Evolutionary conservation across 306 rosid genomes (phyloP).

Genomic region (Pyrus betulifolia): DNA sequence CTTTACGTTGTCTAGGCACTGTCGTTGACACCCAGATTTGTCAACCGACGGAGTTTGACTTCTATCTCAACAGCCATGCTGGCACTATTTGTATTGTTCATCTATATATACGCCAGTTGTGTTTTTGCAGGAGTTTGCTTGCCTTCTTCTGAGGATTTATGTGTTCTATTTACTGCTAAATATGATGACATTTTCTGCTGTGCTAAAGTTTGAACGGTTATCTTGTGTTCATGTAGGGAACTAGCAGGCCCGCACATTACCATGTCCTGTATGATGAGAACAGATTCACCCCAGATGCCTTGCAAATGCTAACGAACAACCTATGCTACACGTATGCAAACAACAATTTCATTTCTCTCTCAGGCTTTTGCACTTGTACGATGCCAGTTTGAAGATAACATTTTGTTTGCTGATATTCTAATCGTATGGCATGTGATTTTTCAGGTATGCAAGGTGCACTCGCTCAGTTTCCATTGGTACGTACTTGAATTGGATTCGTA

Average conservation of each 20-base stretch:
- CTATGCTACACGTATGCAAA: constrained; percentile 38
- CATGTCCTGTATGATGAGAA: constrained; percentile 45
- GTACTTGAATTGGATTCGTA: neutral
- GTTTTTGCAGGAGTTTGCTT: no score
- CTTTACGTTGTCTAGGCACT: constrained; percentile 37
- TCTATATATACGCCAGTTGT: no score
- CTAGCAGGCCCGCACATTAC: constrained; percentile 40
- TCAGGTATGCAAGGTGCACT: constrained; percentile 48
- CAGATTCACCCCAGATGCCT: constrained; percentile 20
- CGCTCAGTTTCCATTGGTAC: constrained; percentile 43
- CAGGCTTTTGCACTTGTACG: neutral
- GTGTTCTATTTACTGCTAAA: neutral
- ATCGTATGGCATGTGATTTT: neutral
- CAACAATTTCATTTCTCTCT: neutral
- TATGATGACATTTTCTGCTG: neutral
- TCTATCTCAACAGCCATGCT: constrained; percentile 74
- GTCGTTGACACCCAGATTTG: constrained; percentile 65
- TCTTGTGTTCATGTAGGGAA: constrained; percentile 25
- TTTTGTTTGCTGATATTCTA: neutral
- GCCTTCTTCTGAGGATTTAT: no score
- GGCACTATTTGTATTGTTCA: constrained; percentile 17
- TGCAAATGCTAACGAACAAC: constrained; percentile 33
- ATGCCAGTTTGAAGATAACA: no score
- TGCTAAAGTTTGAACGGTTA: neutral
- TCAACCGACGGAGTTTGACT: constrained; percentile 62